A percentile compares a stretch with the other conserved stretches of the same genome.
These are phyloP conservation scores for Silene vulgaris DNA, from an alignment of 179 eudicot genomes.

Conservation along the genomic window DNA sequence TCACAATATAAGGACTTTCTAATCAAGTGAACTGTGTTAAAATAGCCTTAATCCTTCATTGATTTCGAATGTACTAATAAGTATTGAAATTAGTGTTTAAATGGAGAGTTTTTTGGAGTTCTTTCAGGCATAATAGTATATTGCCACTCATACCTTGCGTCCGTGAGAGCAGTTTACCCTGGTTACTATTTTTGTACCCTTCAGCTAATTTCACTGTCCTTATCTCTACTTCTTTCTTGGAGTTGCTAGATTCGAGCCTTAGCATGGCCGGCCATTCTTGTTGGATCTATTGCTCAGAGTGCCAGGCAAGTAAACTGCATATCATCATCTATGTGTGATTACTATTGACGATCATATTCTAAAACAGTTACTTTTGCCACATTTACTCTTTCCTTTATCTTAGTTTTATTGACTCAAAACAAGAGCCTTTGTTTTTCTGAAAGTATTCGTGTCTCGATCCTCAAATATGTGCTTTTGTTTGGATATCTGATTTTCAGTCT, in stretches of 20 bases:
- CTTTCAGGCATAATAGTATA: not conserved
- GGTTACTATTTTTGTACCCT: not conserved
- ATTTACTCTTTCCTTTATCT: not conserved
- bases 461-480: not conserved
- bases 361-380: not conserved
- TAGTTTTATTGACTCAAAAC: not conserved
- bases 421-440: not conserved
- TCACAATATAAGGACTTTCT: not conserved
- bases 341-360: slow-evolving; percentile 9
- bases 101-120: not conserved
- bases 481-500: slow-evolving; percentile 43
- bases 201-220: not conserved
- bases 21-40: not conserved
- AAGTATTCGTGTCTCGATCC: not conserved
- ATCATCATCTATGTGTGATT: slow-evolving; percentile 2
- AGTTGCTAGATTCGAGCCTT: slow-evolving; percentile 74
- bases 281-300: slow-evolving; percentile 92
- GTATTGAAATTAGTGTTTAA: not conserved
- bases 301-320: slow-evolving; percentile 32
- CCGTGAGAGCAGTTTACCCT: not conserved
- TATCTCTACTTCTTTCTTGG: slow-evolving; percentile 8
- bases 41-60: not conserved
- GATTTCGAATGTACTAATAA: not conserved
- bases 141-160: not conserved
- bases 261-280: slow-evolving; percentile 94